phyloP scores from a whole-genome alignment of 148 eudicot genomes.

The Amaranthus palmeri region DNA sequence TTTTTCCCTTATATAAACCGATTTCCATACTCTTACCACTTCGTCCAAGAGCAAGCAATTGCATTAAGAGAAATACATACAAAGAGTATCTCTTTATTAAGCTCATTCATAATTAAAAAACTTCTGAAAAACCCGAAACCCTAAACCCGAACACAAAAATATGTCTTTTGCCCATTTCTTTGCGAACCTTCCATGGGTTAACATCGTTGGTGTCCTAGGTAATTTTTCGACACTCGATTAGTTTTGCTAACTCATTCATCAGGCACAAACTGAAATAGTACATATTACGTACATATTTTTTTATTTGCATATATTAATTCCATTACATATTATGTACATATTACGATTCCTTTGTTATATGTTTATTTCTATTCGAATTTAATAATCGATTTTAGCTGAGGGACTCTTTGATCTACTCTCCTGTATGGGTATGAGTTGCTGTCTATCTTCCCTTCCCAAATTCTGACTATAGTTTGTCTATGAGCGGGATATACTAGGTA shows the following conservation, averaged over 20 bases:
- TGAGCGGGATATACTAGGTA: no score
- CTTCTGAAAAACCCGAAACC: not conserved
- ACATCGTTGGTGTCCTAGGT: constrained; percentile 68
- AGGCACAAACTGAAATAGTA: no score
- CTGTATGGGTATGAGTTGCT: no score
- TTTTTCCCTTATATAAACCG: constrained; percentile 37
- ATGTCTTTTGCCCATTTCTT: constrained; percentile 37
- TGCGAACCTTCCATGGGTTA: constrained; percentile 53
- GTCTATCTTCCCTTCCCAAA: no score
- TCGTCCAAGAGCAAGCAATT: constrained; percentile 28
- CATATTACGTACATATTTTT: not conserved
- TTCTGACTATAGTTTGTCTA: no score
- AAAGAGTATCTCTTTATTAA: constrained; percentile 5
- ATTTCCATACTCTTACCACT: constrained; percentile 15
- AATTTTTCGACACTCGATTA: constrained; percentile 1
- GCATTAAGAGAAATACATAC: constrained; percentile 11
- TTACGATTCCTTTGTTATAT: not conserved
- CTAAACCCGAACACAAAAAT: constrained; percentile 1
- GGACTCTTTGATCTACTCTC: no score
- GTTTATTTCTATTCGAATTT: not conserved
- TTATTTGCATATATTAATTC: not conserved
- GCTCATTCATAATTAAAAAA: not conserved
- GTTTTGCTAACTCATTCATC: no score
- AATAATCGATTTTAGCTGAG: not conserved
- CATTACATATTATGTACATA: no score